Evolutionary conservation across 75 land plant genomes (phyloP).

Genomic region (Larix kaempferi): DNA sequence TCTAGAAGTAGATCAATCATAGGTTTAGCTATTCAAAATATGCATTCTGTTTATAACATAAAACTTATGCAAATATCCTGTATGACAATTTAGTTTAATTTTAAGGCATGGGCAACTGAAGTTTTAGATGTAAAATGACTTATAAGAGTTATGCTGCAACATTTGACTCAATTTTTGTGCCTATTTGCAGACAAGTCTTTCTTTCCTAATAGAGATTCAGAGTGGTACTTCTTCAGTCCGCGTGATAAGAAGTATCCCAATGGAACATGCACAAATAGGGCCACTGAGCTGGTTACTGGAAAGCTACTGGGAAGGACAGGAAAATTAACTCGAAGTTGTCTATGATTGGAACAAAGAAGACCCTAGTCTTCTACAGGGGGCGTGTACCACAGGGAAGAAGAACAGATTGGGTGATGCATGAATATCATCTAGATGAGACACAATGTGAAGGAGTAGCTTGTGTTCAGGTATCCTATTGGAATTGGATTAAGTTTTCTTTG

Average conservation of each 20-base stretch:
- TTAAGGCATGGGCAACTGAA: too few species aligned
- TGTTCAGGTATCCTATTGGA: not conserved
- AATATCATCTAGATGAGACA: slow-evolving; percentile 5
- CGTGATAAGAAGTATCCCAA: slow-evolving; percentile 33
- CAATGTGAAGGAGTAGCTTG: not conserved
- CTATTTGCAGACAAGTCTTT: slow-evolving; percentile 20
- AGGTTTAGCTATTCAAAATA: too few species aligned
- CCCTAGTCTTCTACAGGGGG: slow-evolving; percentile 35
- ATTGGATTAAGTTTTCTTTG: not conserved
- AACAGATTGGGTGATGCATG: slow-evolving; percentile 19
- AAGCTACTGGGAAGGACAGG: slow-evolving; percentile 34
- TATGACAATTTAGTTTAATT: too few species aligned
- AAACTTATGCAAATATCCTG: too few species aligned
- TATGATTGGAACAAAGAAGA: slow-evolving; percentile 24
- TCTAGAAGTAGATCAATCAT: too few species aligned
- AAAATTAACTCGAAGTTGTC: slow-evolving; percentile 7
- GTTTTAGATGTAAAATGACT: too few species aligned
- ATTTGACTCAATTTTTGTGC: not conserved
- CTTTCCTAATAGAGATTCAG: slow-evolving; percentile 15
- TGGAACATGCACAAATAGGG: slow-evolving; percentile 28
- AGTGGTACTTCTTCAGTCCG: slow-evolving; percentile 35
- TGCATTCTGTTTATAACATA: too few species aligned
- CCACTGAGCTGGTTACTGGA: slow-evolving; percentile 37
- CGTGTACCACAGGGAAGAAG: slow-evolving; percentile 26
- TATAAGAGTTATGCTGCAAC: not conserved